Conservation (phyloP, 2,329 filamentous ascomycete species). For the Botrytis paeoniae region DNA sequence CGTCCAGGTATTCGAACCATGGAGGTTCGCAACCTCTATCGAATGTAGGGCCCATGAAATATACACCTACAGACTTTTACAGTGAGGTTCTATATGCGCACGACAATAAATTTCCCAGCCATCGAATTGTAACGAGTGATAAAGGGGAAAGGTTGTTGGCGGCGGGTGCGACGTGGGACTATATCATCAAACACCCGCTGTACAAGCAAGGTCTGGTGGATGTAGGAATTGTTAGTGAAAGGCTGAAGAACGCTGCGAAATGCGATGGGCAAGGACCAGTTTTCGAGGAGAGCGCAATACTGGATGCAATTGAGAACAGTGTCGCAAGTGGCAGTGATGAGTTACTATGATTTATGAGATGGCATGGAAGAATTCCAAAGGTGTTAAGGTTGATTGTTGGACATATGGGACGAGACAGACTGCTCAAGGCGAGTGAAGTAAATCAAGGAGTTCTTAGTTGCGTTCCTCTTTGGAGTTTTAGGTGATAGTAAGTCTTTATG, state of each 20-base stretch:
- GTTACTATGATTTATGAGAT: constrained; percentile 51
- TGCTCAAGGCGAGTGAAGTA: not conserved
- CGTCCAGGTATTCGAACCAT: constrained; percentile 52
- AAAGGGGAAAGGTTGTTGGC: constrained; percentile 70
- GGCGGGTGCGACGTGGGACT: constrained; percentile 81
- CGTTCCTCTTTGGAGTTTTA: not conserved
- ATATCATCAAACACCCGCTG: constrained; percentile 76
- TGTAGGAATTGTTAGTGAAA: constrained; percentile 75
- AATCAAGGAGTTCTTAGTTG: constrained; percentile 11
- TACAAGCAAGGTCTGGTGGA: constrained; percentile 78
- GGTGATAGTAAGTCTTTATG: not conserved
- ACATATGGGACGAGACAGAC: not conserved
- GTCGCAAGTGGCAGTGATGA: constrained; percentile 76
- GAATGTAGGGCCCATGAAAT: constrained; percentile 64
- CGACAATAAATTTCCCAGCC: constrained; percentile 59
- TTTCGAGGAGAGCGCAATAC: constrained; percentile 74
- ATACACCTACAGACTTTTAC: constrained; percentile 70
- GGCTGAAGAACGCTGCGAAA: constrained; percentile 68
- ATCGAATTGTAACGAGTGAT: constrained; percentile 66
- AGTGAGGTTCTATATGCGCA: constrained; percentile 60
- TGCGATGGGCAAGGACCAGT: constrained; percentile 88
- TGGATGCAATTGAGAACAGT: constrained; percentile 73
- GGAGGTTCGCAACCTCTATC: constrained; percentile 38
- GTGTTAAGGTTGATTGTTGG: constrained; percentile 4
- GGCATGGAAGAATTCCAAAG: constrained; percentile 15